phyloP scores from a whole-genome alignment of 2,329 filamentous ascomycete genomes.

The Trichoderma arundinaceum region DNA sequence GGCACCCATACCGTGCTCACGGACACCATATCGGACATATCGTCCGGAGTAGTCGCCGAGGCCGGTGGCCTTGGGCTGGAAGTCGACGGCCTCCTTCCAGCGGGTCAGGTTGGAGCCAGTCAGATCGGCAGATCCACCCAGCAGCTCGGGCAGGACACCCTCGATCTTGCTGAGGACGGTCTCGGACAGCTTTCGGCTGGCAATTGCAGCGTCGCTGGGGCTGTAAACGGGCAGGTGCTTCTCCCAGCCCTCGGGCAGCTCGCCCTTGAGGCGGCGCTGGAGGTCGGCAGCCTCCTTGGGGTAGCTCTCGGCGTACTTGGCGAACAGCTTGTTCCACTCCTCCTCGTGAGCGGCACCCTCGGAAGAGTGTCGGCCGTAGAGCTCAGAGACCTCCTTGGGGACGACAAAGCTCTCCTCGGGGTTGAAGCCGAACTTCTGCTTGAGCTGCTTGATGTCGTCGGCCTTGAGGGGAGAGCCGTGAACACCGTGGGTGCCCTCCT shows the following conservation, averaged over 20 bases:
- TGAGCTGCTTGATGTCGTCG: constrained; percentile 91
- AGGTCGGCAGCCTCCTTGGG: constrained; percentile 82
- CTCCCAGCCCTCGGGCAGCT: constrained; percentile 96
- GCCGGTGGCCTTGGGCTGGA: constrained; percentile 85
- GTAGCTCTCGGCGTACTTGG: constrained; percentile 82
- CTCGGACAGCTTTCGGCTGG: constrained; percentile 96
- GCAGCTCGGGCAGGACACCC: constrained; percentile 80
- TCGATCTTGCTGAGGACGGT: constrained; percentile 88
- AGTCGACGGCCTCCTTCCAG: constrained; percentile 96
- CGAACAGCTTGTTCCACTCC: constrained; percentile 93
- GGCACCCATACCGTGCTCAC: constrained; percentile 90
- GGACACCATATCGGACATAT: constrained; percentile 91
- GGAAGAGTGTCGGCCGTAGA: constrained; percentile 82
- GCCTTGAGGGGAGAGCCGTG: constrained; percentile 96
- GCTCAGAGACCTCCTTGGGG: constrained; percentile 91
- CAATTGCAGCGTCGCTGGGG: constrained; percentile 79
- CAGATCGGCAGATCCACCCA: constrained; percentile 96
- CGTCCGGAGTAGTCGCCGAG: constrained; percentile 91
- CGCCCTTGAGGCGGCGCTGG: constrained; percentile 75
- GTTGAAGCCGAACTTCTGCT: constrained; percentile 95
- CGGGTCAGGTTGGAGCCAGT: constrained; percentile 98
- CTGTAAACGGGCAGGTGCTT: constrained; percentile 92
- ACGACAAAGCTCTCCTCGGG: constrained; percentile 91
- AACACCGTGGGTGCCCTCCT: constrained; percentile 92
- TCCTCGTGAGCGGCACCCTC: constrained; percentile 88